Evolutionary conservation across 306 rosid species (phyloP).

Genomic region (Pachyrhizus erosus): DNA sequence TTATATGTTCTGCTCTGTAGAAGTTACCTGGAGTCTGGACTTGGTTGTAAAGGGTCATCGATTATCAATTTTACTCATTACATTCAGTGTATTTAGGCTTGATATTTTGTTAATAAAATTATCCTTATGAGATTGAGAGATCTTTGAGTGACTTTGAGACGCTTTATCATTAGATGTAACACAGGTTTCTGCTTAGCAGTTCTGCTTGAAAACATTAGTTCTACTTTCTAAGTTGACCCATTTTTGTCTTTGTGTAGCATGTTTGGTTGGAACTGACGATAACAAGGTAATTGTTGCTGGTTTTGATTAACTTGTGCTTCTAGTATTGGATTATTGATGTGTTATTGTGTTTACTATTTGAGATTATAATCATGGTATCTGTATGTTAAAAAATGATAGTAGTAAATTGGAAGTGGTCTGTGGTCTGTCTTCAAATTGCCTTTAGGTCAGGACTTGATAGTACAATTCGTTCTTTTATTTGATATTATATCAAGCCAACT

Average conservation of each 20-base stretch:
- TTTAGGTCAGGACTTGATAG: background rate
- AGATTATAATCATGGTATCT: background rate
- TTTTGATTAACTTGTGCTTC: background rate
- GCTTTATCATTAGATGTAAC: background rate
- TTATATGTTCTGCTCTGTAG: slow-evolving; percentile 10
- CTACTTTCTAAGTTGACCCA: background rate
- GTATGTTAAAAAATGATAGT: background rate
- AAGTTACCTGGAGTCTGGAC: background rate
- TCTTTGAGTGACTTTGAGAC: background rate
- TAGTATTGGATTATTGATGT: background rate
- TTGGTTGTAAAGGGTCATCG: slow-evolving; percentile 9
- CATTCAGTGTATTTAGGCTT: background rate
- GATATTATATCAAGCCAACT: slow-evolving; percentile 2
- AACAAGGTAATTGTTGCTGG: background rate
- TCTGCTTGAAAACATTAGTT: slow-evolving; percentile 29
- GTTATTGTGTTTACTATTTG: background rate
- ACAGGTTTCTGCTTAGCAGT: slow-evolving; percentile 10
- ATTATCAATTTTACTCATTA: background rate
- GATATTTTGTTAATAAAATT: background rate
- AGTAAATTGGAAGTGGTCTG: background rate
- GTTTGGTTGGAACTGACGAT: background rate
- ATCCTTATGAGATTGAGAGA: background rate
- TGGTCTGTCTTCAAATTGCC: background rate
- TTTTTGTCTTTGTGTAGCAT: background rate
- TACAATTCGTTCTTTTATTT: background rate